These are phyloP conservation scores for Citrus glauca DNA, from an alignment of 345 rosid species.

Conservation along the genomic window DNA sequence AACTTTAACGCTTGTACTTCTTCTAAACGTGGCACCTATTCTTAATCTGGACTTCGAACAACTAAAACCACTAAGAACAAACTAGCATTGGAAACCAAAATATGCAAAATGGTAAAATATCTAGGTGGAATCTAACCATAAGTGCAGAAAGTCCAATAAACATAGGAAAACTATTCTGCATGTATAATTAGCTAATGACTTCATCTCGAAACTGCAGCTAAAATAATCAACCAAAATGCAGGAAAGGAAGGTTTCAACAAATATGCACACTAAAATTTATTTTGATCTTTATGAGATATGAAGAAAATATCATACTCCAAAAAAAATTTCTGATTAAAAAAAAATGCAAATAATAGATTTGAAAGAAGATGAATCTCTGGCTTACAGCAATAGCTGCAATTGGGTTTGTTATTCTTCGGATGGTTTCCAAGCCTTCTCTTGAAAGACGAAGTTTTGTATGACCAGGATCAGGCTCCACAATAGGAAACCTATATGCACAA, in stretches of 20 bases:
- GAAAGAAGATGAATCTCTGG: slow-evolving; percentile 24
- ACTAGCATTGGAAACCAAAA: not conserved
- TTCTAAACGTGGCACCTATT: not conserved
- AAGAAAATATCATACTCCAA: not conserved
- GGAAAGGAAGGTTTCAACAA: not conserved
- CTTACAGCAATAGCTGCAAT: slow-evolving; percentile 95
- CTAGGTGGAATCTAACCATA: not conserved
- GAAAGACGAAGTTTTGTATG: slow-evolving; percentile 96
- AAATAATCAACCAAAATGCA: not conserved
- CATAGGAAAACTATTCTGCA: not conserved
- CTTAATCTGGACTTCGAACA: not conserved
- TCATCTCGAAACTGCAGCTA: not conserved
- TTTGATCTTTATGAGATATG: not conserved
- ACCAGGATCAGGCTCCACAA: slow-evolving; percentile 93
- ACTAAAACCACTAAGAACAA: not conserved
- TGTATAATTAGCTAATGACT: not conserved
- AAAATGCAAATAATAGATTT: slow-evolving; percentile 22
- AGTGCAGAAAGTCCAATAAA: not conserved
- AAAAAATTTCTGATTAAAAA: not conserved
- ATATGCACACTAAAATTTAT: not conserved
- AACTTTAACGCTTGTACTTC: not conserved
- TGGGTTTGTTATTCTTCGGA: slow-evolving; percentile 77
- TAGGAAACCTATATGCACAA: slow-evolving; percentile 64
- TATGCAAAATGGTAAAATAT: not conserved
- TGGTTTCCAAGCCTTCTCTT: slow-evolving; percentile 85